phyloP scores from a whole-genome alignment of 768 basidiomycete genomes.

The Scleroderma bovista region DNA sequence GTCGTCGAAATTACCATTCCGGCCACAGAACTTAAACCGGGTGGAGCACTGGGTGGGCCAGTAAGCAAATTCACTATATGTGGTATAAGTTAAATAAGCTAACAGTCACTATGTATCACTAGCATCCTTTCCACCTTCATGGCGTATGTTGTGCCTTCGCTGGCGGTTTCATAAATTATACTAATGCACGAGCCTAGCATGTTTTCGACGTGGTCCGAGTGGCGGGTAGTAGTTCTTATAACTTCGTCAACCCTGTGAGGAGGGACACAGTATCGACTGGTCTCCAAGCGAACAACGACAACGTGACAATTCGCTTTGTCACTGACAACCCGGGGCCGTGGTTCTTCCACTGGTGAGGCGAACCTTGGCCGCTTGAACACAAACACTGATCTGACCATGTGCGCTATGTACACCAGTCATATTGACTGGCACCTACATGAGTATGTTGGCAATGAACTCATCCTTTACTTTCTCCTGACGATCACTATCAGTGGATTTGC shows the following conservation, averaged over 20 bases:
- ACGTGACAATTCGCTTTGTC: slow-evolving; percentile 51
- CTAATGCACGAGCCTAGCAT: slow-evolving; percentile 24
- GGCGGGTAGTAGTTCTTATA: slow-evolving; percentile 33
- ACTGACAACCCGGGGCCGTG: slow-evolving; percentile 51
- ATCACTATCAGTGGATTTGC: slow-evolving; percentile 31
- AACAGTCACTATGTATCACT: neutral
- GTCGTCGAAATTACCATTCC: slow-evolving; percentile 36
- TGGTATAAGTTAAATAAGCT: neutral
- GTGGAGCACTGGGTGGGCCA: slow-evolving; percentile 2
- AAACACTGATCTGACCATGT: neutral
- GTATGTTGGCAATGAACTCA: slow-evolving; percentile 6
- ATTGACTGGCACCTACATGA: slow-evolving; percentile 15
- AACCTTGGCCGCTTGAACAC: neutral
- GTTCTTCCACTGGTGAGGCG: slow-evolving; percentile 18
- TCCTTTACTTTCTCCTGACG: slow-evolving; percentile 3
- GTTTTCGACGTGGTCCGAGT: slow-evolving; percentile 36
- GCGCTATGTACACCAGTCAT: slow-evolving; percentile 9
- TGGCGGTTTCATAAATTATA: neutral
- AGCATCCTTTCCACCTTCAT: slow-evolving; percentile 40
- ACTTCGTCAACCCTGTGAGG: slow-evolving; percentile 46
- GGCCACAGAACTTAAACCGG: neutral
- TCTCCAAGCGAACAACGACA: slow-evolving; percentile 24
- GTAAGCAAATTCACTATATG: slow-evolving; percentile 8
- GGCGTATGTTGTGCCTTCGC: slow-evolving; percentile 28
- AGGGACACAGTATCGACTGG: slow-evolving; percentile 41